Evolutionary conservation across 2,329 filamentous ascomycete genomes (phyloP).

Genomic region (Colletotrichum simmondsii): DNA sequence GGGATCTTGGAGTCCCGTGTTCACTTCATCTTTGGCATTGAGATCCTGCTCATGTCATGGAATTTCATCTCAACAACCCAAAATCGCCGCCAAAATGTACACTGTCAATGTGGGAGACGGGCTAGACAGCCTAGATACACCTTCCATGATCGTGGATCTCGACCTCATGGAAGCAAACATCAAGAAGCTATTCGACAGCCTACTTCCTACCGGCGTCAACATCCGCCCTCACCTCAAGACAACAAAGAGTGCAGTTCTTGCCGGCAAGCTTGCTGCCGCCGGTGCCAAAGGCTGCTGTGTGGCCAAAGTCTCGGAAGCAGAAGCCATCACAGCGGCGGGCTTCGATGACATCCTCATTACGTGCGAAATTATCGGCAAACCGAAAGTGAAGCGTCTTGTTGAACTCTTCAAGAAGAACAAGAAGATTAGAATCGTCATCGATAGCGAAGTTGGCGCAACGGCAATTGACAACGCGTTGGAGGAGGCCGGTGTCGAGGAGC

Average conservation of each 20-base stretch:
- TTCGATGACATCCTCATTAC: constrained; percentile 63
- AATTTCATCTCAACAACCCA: not conserved
- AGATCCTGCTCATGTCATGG: not conserved
- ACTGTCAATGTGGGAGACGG: constrained; percentile 53
- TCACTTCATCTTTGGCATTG: not conserved
- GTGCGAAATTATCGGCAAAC: constrained; percentile 58
- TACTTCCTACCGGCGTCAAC: constrained; percentile 55
- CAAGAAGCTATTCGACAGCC: constrained; percentile 53
- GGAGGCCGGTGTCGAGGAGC: constrained; percentile 46
- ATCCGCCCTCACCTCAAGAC: constrained; percentile 66
- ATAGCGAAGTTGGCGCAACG: constrained; percentile 55
- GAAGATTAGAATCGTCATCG: constrained; percentile 57
- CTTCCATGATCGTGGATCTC: constrained; percentile 66
- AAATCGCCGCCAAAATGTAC: constrained; percentile 41
- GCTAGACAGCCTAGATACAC: constrained; percentile 56
- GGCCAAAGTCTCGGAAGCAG: constrained; percentile 61
- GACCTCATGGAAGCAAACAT: constrained; percentile 64
- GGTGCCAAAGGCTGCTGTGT: constrained; percentile 63
- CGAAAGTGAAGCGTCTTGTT: constrained; percentile 58
- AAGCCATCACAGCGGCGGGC: constrained; percentile 53
- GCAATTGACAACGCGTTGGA: constrained; percentile 56
- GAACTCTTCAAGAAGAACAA: constrained; percentile 52
- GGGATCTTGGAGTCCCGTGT: not conserved
- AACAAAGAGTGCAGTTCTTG: constrained; percentile 59
- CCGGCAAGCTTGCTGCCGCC: constrained; percentile 53